Percentiles rank a stretch among this genome's conserved stretches.
These are phyloP conservation scores for Pyrrhoderma noxium DNA, from an alignment of 1,284 basidiomycete species.

Conservation along the genomic window DNA sequence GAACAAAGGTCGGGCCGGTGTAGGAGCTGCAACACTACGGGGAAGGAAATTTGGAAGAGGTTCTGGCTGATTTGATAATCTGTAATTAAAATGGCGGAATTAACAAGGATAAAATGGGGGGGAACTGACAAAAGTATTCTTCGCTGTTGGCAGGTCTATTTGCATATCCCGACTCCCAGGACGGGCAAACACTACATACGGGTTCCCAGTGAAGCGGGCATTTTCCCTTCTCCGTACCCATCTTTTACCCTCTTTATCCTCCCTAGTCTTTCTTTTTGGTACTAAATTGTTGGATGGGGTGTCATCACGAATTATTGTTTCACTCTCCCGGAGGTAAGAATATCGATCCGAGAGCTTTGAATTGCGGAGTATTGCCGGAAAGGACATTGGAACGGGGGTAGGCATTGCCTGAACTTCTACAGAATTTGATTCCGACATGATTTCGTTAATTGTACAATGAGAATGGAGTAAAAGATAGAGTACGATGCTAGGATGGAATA, in stretches of 20 bases:
- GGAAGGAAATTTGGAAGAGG: constrained; percentile 64
- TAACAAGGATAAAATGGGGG: background rate
- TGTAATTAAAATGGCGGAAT: background rate
- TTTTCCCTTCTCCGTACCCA: constrained; percentile 71
- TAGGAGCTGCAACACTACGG: constrained; percentile 48
- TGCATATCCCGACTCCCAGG: constrained; percentile 40
- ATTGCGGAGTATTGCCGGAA: constrained; percentile 60
- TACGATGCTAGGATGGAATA: too few species aligned
- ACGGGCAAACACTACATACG: constrained; percentile 55
- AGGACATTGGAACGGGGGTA: constrained; percentile 50
- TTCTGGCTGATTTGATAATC: constrained; percentile 33
- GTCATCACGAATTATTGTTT: constrained; percentile 14
- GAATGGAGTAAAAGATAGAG: too few species aligned
- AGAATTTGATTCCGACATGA: too few species aligned
- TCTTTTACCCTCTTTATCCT: constrained; percentile 68
- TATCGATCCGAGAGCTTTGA: constrained; percentile 44
- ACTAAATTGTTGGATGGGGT: constrained; percentile 19
- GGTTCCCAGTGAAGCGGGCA: constrained; percentile 62
- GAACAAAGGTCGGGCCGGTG: constrained; percentile 31
- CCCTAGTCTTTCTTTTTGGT: constrained; percentile 35
- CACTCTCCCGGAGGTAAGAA: constrained; percentile 37
- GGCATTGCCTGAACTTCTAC: background rate
- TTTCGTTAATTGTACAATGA: too few species aligned
- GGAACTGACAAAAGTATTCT: constrained; percentile 45
- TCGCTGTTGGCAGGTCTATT: constrained; percentile 36